Conservation (phyloP, 2,329 filamentous ascomycete genomes). For the Bisporella sp. region DNA sequence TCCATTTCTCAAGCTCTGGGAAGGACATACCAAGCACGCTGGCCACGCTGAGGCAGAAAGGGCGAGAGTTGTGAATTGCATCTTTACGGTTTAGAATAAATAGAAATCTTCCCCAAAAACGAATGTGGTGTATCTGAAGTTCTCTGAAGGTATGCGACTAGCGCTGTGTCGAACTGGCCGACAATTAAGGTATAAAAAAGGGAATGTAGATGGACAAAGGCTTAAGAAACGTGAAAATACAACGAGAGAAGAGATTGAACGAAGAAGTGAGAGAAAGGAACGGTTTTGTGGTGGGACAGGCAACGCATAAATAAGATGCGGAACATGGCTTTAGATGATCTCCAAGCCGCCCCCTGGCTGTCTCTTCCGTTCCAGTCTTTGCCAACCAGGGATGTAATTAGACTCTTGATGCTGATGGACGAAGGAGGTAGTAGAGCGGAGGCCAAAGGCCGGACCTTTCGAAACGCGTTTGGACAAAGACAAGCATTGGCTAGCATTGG, state of each 20-base stretch:
- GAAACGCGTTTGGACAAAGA: conserved; percentile 14
- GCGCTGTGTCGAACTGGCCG: conserved; percentile 28
- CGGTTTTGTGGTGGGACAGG: conserved; percentile 8
- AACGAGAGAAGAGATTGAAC: not conserved
- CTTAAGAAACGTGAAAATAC: not conserved
- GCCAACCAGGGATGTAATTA: not conserved
- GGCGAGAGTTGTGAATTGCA: conserved; percentile 25
- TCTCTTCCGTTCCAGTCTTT: not conserved
- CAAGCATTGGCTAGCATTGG: conserved; percentile 1
- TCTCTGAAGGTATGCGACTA: conserved; percentile 17
- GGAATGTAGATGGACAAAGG: conserved; percentile 5
- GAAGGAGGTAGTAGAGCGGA: not conserved
- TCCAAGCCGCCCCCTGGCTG: conserved; percentile 5
- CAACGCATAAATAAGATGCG: conserved; percentile 20
- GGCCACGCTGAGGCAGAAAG: conserved; percentile 24
- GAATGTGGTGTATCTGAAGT: conserved; percentile 8
- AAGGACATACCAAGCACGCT: conserved; percentile 21
- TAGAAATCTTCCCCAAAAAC: conserved; percentile 14
- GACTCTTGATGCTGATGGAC: not conserved
- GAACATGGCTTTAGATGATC: conserved; percentile 13
- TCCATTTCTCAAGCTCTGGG: not conserved
- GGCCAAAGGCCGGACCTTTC: conserved; percentile 1
- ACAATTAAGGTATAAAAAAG: conserved; percentile 19
- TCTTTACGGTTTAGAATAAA: conserved; percentile 19
- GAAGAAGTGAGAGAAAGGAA: conserved; percentile 7